Base-by-base conservation (phyloP, 2,329 filamentous ascomycete genomes). In the Didymella glomerata region DNA sequence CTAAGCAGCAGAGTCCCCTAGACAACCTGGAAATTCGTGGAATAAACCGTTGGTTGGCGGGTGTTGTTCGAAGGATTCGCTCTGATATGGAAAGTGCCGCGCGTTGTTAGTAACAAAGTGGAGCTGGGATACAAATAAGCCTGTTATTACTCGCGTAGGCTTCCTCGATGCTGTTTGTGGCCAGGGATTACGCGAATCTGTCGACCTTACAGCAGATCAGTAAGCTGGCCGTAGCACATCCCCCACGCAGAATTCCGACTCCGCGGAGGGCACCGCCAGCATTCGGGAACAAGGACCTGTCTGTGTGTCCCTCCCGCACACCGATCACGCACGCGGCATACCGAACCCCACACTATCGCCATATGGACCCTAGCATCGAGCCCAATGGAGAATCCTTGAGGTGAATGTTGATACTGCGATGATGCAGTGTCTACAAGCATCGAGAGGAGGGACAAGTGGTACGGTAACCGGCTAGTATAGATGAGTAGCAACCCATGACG, bases 81-180 rank as follows among this genome's bases (percentile, higher is more conserved):
- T 59, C 40, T 47, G 25, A 34, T 27, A 51, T 41, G 50, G 51
- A 54, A 54, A 50, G 49, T 58, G 46, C 46, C 50, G 51, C 56
- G 46, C n/a, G 28, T 20, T 36, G 41, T 50, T 54, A 42, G 56
- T 59, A 50, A 59, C 25, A 42, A 34, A 54, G 56, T 59, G 56
- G 56, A 54, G 46, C 47, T 32, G n/a, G 28, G 22, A 20, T 54
- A 47, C 48, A 25, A 25, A 18, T 20, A 27, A n/a, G 22, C 48
- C 41, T 36, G 6, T 13, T 40, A 50, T 58, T 59, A 59, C 25
- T 50, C 50, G 32, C 40, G 46, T 30, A 48, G 36, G 24, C 10
- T 28, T 48, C 32, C 24, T 49, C 25, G 36, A 25, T 18, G 24
- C 22, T 30, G 9, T 16, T 30, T n/a, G 27, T 36, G 14, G 40